phyloP scores from a whole-genome alignment of 306 rosid genomes.

The Myrica gale region DNA sequence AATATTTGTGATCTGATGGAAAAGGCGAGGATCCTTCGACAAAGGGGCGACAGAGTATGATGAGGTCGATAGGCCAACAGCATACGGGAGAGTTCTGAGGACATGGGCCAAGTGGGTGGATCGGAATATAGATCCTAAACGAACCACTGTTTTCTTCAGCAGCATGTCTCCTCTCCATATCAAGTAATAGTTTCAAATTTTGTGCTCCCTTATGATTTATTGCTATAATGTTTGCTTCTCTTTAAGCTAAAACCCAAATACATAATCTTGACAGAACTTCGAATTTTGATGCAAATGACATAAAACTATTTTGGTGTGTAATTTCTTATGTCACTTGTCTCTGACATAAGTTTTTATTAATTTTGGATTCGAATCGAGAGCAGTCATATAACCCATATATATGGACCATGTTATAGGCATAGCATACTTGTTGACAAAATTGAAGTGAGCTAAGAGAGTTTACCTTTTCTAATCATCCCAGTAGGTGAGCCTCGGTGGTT shows the following conservation, averaged over 20 bases:
- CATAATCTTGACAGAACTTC: background rate
- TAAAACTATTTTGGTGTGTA: too few relatives aligned
- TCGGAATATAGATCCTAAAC: slow-evolving; percentile 65
- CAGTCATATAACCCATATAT: too few relatives aligned
- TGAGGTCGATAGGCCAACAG: slow-evolving; percentile 63
- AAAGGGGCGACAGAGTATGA: slow-evolving; percentile 74
- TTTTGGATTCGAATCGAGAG: background rate
- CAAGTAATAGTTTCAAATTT: slow-evolving; percentile 48
- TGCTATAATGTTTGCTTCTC: background rate
- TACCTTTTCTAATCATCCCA: background rate
- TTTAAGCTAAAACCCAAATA: background rate
- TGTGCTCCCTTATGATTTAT: background rate
- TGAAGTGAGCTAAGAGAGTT: background rate
- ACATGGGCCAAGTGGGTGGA: slow-evolving; percentile 91
- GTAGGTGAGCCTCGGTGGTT: slow-evolving; percentile 2
- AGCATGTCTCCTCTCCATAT: slow-evolving; percentile 98
- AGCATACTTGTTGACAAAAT: background rate
- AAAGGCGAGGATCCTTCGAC: slow-evolving; percentile 82
- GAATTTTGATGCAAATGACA: too few relatives aligned
- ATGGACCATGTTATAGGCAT: background rate
- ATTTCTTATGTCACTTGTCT: too few relatives aligned
- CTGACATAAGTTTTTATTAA: background rate
- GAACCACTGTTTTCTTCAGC: slow-evolving; percentile 72
- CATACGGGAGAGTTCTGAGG: slow-evolving; percentile 60
- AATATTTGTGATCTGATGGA: slow-evolving; percentile 4